These are phyloP conservation scores for Gnomoniopsis sp. DNA, from an alignment of 2,329 filamentous ascomycete species.

Conservation along the genomic window DNA sequence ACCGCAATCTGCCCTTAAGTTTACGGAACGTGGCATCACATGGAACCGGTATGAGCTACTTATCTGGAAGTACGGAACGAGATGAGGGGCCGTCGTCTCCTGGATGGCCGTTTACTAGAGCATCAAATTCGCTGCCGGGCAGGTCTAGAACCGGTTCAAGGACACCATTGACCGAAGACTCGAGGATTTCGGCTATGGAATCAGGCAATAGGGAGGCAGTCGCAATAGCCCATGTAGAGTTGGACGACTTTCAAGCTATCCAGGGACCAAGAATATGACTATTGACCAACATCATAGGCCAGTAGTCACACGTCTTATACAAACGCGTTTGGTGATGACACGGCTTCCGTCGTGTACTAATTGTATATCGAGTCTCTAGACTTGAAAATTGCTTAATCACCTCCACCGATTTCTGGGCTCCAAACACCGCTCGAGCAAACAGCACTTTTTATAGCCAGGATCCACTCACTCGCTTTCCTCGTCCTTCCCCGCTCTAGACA, in stretches of 20 bases:
- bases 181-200: too few species aligned
- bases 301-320: too few species aligned
- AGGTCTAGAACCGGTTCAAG: not conserved
- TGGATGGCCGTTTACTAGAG: not conserved
- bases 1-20: not conserved
- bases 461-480: not conserved
- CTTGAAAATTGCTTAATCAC: too few species aligned
- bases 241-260: too few species aligned
- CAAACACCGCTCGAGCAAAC: not conserved
- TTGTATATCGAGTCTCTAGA: too few species aligned
- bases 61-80: not conserved
- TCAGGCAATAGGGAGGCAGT: too few species aligned
- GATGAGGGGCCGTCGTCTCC: not conserved
- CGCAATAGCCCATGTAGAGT: too few species aligned
- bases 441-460: not conserved
- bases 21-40: not conserved
- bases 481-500: conserved; percentile 18
- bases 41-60: not conserved
- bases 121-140: not conserved
- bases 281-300: too few species aligned
- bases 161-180: too few species aligned
- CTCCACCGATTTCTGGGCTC: not conserved
- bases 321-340: too few species aligned
- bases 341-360: too few species aligned
- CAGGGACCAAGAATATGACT: too few species aligned